These are phyloP conservation scores for Spathaspora arborariae DNA, from an alignment of 805 yeast genomes.

Conservation along the genomic window DNA sequence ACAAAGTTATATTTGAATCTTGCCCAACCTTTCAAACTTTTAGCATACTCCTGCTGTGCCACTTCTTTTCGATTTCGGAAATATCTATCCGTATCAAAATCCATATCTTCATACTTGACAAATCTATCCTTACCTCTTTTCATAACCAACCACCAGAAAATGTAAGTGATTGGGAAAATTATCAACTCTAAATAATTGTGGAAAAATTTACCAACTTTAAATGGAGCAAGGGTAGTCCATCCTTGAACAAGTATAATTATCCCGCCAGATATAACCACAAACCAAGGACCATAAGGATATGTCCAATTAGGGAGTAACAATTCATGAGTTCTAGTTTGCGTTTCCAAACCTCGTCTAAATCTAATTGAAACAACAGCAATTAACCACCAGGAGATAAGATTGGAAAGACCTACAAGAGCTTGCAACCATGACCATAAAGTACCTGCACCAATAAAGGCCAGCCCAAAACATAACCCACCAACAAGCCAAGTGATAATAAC, in stretches of 20 bases:
- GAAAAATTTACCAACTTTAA: conserved; percentile 40
- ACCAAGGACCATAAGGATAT: conserved; percentile 50
- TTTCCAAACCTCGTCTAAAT: conserved; percentile 43
- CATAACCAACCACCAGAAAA: conserved; percentile 44
- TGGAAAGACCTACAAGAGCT: conserved; percentile 50
- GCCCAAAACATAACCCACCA: conserved; percentile 59
- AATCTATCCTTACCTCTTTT: conserved; percentile 39
- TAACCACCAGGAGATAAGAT: conserved; percentile 48
- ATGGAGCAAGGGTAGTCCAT: conserved; percentile 48
- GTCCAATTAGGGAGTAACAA: conserved; percentile 46
- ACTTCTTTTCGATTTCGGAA: conserved; percentile 46
- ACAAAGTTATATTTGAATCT: conserved; percentile 32
- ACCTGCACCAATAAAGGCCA: conserved; percentile 53
- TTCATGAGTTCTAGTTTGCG: conserved; percentile 42
- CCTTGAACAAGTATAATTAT: conserved; percentile 52
- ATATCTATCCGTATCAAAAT: conserved; percentile 50
- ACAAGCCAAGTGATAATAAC: conserved; percentile 48
- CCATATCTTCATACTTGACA: conserved; percentile 45
- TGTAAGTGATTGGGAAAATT: conserved; percentile 43
- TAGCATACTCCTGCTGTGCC: conserved; percentile 33
- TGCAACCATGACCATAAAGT: conserved; percentile 53
- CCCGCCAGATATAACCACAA: conserved; percentile 38
- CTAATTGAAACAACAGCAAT: conserved; percentile 48
- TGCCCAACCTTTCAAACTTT: conserved; percentile 41
- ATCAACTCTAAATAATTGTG: conserved; percentile 43